phyloP scores from a whole-genome alignment of 2,329 filamentous ascomycete species.

The Cladophialophora exuberans region DNA sequence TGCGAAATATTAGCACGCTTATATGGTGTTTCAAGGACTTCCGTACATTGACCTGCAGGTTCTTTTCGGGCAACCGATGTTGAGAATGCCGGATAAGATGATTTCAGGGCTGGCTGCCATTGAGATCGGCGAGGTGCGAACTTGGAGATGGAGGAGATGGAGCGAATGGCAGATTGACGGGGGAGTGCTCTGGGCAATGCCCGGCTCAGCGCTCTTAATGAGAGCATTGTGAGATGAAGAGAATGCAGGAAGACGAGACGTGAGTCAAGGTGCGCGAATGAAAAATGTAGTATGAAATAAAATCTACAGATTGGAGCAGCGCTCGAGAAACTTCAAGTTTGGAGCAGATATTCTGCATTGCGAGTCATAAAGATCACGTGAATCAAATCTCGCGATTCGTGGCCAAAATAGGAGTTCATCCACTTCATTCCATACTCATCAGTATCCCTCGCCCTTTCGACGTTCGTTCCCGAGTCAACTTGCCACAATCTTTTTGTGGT shows the following conservation, averaged over 20 bases:
- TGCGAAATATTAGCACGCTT: slow-evolving; percentile 33
- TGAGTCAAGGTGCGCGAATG: background rate
- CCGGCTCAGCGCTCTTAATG: slow-evolving; percentile 67
- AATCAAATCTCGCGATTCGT: too few relatives aligned
- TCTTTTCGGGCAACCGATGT: slow-evolving; percentile 47
- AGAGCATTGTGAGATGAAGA: slow-evolving; percentile 62
- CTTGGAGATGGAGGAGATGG: slow-evolving; percentile 53
- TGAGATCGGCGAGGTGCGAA: slow-evolving; percentile 54
- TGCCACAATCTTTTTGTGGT: too few relatives aligned
- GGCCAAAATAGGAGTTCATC: too few relatives aligned
- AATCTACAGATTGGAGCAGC: background rate
- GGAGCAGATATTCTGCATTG: background rate
- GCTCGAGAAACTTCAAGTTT: slow-evolving; percentile 2
- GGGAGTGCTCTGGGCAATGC: slow-evolving; percentile 67
- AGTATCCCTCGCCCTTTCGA: too few relatives aligned
- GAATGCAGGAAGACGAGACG: background rate
- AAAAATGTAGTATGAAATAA: slow-evolving; percentile 4
- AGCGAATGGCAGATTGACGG: slow-evolving; percentile 59
- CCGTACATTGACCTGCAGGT: slow-evolving; percentile 51
- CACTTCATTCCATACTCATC: too few relatives aligned
- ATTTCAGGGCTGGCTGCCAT: slow-evolving; percentile 49
- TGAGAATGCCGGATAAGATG: slow-evolving; percentile 51
- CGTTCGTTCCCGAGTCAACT: too few relatives aligned
- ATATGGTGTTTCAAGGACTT: background rate
- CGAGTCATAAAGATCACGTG: background rate